Conservation (phyloP, 768 basidiomycete genomes). For the Astraeus odoratus region DNA sequence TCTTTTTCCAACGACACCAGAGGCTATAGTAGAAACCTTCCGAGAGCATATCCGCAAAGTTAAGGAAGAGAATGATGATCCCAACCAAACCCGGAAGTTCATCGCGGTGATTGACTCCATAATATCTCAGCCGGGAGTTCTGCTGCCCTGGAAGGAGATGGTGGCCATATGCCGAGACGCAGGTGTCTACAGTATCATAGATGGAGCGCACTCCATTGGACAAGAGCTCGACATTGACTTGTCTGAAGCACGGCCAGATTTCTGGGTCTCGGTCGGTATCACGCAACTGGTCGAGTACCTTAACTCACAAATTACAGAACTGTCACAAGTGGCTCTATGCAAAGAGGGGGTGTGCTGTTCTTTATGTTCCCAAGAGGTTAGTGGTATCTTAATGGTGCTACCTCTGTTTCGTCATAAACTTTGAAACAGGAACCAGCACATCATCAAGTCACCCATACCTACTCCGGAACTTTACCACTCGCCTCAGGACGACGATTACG, state of each 20-base stretch:
- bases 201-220: constrained; percentile 76
- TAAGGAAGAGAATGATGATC: constrained; percentile 13
- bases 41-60: constrained; percentile 30
- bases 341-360: constrained; percentile 58
- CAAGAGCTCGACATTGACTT: constrained; percentile 61
- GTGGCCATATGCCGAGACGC: constrained; percentile 58
- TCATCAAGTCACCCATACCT: constrained; percentile 54
- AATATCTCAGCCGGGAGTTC: constrained; percentile 50
- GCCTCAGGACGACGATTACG: constrained; percentile 30
- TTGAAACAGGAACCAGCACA: constrained; percentile 49
- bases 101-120: constrained; percentile 69
- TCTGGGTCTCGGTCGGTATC: constrained; percentile 63
- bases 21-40: constrained; percentile 47
- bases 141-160: constrained; percentile 67
- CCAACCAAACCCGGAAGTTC: constrained; percentile 36
- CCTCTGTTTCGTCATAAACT: background rate
- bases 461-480: constrained; percentile 48
- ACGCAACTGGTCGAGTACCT: background rate
- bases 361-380: constrained; percentile 67
- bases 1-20: constrained; percentile 50
- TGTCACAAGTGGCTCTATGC: constrained; percentile 83
- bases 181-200: constrained; percentile 61
- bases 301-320: constrained; percentile 37
- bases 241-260: constrained; percentile 53
- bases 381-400: constrained; percentile 7